Evolutionary conservation across 495 filamentous ascomycete species (phyloP).

Genomic region (Oidiodendron maius): DNA sequence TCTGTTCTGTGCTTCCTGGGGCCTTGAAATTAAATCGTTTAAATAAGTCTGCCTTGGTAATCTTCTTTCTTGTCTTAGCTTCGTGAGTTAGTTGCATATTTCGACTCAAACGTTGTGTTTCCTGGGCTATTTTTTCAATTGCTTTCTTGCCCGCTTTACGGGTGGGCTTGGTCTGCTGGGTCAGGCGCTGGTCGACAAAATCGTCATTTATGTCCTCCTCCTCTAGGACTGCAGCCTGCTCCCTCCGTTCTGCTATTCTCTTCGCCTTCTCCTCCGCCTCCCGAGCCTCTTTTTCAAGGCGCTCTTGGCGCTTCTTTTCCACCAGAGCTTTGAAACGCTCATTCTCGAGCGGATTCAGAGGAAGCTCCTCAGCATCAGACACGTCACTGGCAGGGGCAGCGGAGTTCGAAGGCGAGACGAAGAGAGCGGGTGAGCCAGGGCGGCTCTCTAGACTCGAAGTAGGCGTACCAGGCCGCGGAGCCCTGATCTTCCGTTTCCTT

Average conservation of each 20-base stretch:
- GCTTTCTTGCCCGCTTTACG: conserved; percentile 95
- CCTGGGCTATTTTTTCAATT: conserved; percentile 86
- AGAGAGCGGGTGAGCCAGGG: conserved; percentile 34
- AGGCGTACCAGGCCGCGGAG: conserved; percentile 19
- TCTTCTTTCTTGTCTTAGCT: conserved; percentile 85
- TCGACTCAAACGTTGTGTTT: conserved; percentile 85
- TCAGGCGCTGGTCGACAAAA: conserved; percentile 49
- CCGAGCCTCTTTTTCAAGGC: conserved; percentile 55
- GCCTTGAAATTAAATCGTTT: conserved; percentile 72
- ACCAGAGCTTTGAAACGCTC: conserved; percentile 62
- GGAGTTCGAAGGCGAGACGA: conserved; percentile 34
- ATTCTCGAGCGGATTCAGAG: conserved; percentile 41
- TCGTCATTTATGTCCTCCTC: conserved; percentile 48
- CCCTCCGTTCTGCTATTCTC: conserved; percentile 35
- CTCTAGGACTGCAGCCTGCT: conserved; percentile 25
- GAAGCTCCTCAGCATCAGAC: conserved; percentile 41
- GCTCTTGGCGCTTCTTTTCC: conserved; percentile 63
- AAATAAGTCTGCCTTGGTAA: conserved; percentile 78
- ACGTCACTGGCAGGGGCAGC: conserved; percentile 9
- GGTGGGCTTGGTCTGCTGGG: conserved; percentile 60
- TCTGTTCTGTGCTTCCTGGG: conserved; percentile 13
- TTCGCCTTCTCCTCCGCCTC: conserved; percentile 44
- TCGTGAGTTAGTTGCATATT: conserved; percentile 91
- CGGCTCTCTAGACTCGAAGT: conserved; percentile 28
- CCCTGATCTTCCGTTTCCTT: conserved; percentile 17